A percentile compares a stretch with the other conserved stretches of the same genome.
Evolutionary conservation across 1,284 basidiomycete species (phyloP).

Genomic region (Rhodotorula sp.): DNA sequence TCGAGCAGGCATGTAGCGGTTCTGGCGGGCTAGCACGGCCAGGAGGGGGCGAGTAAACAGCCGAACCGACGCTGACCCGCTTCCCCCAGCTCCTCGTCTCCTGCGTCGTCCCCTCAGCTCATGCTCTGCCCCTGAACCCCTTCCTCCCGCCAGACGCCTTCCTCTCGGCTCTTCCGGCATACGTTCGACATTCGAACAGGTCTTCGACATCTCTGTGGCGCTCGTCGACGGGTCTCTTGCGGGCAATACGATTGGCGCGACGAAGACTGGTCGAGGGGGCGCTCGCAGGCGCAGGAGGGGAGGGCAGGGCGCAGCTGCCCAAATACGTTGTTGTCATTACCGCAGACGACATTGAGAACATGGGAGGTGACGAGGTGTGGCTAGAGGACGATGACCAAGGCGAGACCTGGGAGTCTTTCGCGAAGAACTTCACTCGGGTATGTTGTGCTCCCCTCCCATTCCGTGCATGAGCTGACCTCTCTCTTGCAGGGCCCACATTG

Average conservation of each 20-base stretch:
- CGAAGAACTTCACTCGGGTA: slow-evolving; percentile 34
- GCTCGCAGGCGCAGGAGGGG: slow-evolving; percentile 25
- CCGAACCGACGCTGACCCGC: background rate
- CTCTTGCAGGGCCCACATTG: slow-evolving; percentile 22
- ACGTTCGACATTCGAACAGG: slow-evolving; percentile 27
- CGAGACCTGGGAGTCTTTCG: slow-evolving; percentile 32
- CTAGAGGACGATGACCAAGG: slow-evolving; percentile 31
- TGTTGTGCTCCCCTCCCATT: background rate
- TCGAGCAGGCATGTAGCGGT: background rate
- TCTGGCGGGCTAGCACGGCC: no score
- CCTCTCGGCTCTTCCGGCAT: slow-evolving; percentile 30
- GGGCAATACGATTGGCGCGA: slow-evolving; percentile 34
- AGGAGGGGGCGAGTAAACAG: no score
- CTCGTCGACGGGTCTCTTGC: slow-evolving; percentile 28
- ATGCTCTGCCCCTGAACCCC: slow-evolving; percentile 31
- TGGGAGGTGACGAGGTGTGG: slow-evolving; percentile 33
- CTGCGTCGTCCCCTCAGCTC: slow-evolving; percentile 24
- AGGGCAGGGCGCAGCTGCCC: slow-evolving; percentile 31
- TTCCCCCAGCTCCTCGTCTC: slow-evolving; percentile 32
- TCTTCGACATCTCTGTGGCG: slow-evolving; percentile 36
- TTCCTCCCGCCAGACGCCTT: slow-evolving; percentile 36
- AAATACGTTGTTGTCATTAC: slow-evolving; percentile 39
- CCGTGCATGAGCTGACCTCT: background rate
- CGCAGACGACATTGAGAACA: slow-evolving; percentile 33
- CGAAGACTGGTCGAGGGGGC: slow-evolving; percentile 26